Evolutionary conservation across 2,329 filamentous ascomycete genomes (phyloP).

Genomic region (Akanthomyces uredinophilus): DNA sequence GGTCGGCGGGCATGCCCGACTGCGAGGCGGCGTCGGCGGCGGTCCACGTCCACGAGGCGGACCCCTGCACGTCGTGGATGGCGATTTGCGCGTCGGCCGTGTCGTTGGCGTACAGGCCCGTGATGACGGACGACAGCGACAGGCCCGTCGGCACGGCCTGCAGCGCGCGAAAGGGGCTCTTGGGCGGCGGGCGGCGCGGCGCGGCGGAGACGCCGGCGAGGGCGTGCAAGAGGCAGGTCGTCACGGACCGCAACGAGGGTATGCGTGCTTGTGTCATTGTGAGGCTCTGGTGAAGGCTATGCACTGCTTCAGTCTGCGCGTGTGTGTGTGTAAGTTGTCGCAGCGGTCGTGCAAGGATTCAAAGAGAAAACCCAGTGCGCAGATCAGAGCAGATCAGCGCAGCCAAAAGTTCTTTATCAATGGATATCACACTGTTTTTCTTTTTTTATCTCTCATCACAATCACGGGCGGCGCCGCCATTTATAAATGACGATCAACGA

Average conservation of each 20-base stretch:
- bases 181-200: background rate
- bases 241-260: background rate
- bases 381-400: background rate
- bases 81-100: background rate
- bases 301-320: too few species aligned
- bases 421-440: background rate
- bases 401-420: background rate
- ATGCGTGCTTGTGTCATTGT: background rate
- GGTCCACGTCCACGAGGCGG: conserved; percentile 1
- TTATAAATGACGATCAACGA: background rate
- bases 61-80: conserved; percentile 1
- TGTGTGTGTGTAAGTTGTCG: background rate
- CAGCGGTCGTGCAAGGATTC: background rate
- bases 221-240: background rate
- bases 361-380: background rate
- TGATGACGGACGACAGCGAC: background rate
- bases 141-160: background rate
- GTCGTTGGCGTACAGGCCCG: conserved; percentile 3
- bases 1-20: background rate
- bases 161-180: background rate
- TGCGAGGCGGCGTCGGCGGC: conserved; percentile 2
- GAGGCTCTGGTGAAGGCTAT: too few species aligned
- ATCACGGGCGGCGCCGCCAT: background rate
- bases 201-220: background rate
- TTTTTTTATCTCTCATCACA: too few species aligned